Evolutionary conservation across 2,329 filamentous ascomycete genomes (phyloP).

Genomic region (Phoma sp.): DNA sequence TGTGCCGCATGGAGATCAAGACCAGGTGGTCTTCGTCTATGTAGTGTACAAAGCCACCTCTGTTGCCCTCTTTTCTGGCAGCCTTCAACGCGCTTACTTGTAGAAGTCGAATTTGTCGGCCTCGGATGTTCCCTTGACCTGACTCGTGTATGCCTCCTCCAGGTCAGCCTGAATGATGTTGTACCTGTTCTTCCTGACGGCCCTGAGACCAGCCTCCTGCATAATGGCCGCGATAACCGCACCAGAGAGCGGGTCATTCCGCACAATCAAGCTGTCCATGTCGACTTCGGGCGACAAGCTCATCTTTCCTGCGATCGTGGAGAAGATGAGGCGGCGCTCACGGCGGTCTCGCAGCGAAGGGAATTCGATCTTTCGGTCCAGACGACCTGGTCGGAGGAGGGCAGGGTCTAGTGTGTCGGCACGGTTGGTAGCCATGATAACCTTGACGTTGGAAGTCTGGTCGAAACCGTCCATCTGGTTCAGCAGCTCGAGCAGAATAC

Average conservation of each 20-base stretch:
- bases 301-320: constrained; percentile 97
- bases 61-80: neutral
- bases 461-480: constrained; percentile 99
- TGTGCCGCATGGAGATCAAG: constrained; percentile 8
- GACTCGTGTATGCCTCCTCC: constrained; percentile 95
- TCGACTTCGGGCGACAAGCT: constrained; percentile 96
- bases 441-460: constrained; percentile 98
- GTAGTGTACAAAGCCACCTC: constrained; percentile 31
- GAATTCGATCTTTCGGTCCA: constrained; percentile 99
- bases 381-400: constrained; percentile 88
- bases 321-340: constrained; percentile 95
- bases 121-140: constrained; percentile 85
- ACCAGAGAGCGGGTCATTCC: constrained; percentile 93
- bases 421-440: constrained; percentile 99
- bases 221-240: constrained; percentile 98
- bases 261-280: constrained; percentile 92
- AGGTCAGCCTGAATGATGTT: constrained; percentile 98
- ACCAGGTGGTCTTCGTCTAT: constrained; percentile 22
- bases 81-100: constrained; percentile 36
- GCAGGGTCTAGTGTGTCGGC: constrained; percentile 97
- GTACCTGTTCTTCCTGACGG: constrained; percentile 96
- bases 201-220: constrained; percentile 95
- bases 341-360: constrained; percentile 92
- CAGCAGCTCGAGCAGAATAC: constrained; percentile 94
- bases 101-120: constrained; percentile 79